Evolutionary conservation across 768 basidiomycete genomes (phyloP).

Genomic region (Lactarius hengduanensis): DNA sequence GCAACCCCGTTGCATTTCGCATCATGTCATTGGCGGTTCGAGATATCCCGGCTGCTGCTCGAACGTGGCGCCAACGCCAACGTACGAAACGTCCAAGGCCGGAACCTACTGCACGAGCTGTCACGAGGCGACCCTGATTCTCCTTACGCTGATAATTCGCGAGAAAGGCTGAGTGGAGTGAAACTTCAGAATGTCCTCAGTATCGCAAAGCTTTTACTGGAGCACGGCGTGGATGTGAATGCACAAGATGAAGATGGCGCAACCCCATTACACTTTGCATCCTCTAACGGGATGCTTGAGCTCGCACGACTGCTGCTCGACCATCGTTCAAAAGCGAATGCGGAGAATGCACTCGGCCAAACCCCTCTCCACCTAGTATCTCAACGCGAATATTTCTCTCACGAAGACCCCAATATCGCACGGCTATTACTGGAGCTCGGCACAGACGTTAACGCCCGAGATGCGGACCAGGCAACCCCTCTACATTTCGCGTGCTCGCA

Average conservation of each 20-base stretch:
- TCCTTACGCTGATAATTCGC: too few species aligned
- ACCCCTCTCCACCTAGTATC: not conserved
- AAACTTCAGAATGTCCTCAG: not conserved
- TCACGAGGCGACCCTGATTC: not conserved
- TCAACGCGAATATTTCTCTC: too few species aligned
- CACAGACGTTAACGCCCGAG: too few species aligned
- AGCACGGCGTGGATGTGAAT: not conserved
- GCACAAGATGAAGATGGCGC: not conserved
- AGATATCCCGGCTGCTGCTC: not conserved
- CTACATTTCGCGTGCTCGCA: too few species aligned
- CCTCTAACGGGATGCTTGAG: not conserved
- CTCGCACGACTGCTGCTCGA: not conserved
- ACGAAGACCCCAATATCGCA: too few species aligned
- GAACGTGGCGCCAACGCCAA: not conserved
- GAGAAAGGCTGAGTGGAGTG: not conserved
- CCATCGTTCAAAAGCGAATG: not conserved
- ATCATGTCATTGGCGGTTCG: not conserved
- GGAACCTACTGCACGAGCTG: not conserved
- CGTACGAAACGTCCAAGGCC: accelerated
- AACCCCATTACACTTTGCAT: not conserved
- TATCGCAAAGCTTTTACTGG: not conserved
- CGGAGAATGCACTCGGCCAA: not conserved
- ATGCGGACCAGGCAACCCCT: too few species aligned
- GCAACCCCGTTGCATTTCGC: not conserved
- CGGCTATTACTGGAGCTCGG: too few species aligned